Evolutionary conservation across 225 moss, liverwort and hornwort species (phyloP), one percentile per base, ranked within the genome.

Genomic region (Rhytidiadelphus loreus): DNA sequence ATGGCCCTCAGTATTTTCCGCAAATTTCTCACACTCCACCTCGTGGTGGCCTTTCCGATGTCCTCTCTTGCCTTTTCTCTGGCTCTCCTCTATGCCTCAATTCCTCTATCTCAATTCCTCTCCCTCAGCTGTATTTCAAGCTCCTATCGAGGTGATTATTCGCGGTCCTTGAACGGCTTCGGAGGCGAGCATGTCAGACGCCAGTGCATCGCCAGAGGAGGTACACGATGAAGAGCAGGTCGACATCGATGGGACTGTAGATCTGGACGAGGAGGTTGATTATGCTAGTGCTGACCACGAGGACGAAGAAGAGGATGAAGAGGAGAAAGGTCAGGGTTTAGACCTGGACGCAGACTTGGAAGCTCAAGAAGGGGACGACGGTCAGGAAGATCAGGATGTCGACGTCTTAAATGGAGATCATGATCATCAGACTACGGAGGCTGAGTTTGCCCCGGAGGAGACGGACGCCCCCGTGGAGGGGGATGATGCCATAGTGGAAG

Each of bases 31-130:
- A 99, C 97, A 96, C 95, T 90, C 95, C 97, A 96, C 98, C 96
- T 97, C 96, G 95, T 97, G 97, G 98, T 97, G 99, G 96, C 96
- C 96, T 97, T 96, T 99, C 99, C 96, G 88, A 96, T 99, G 97
- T 99, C 95, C 95, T 95, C 96, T 94, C 94, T 95, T 93, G 94
- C 96, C 96, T 94, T 95, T 62, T 32, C 93, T 94, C 94, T 97
- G 95, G 96, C 92, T 95, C 91, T 92, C 94, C 95, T 93, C 95
- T 94, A 92, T 97, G 93, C 93, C 95, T 95, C 96, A 93, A 95
- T 94, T 93, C 95, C 92, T 94, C 97, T 95, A 92, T 93, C 91
- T 96, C 95, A 91, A 94, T 92, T 98, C 93, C 97, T 97, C 89
- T 95, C 95, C 97, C 96, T 97, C 98, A 97, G 97, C 95, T 97